Evolutionary conservation across 805 yeast species (phyloP).

Genomic region (Ogataea pilisensis): DNA sequence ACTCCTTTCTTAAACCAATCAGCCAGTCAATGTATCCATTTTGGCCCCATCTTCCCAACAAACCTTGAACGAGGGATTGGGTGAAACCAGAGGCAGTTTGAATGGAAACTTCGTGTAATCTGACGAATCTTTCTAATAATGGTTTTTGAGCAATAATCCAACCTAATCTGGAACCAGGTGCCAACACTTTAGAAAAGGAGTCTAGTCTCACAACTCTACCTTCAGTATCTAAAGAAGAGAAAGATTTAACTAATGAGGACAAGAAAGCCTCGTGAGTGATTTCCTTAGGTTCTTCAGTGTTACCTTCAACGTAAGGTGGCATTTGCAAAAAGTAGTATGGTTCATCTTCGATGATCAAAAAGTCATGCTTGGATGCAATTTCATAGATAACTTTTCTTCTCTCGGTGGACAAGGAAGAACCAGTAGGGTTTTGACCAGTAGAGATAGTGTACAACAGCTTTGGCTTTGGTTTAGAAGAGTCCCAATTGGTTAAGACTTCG

Average conservation of each 20-base stretch:
- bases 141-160: constrained; percentile 76
- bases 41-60: constrained; percentile 87
- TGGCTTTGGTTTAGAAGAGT: constrained; percentile 55
- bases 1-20: constrained; percentile 73
- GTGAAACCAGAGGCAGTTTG: constrained; percentile 83
- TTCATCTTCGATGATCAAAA: constrained; percentile 89
- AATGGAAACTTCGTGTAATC: constrained; percentile 75
- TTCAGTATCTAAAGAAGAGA: constrained; percentile 70
- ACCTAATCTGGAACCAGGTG: constrained; percentile 87
- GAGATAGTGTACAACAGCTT: constrained; percentile 85
- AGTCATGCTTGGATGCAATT: constrained; percentile 79
- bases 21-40: constrained; percentile 86
- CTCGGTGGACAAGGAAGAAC: constrained; percentile 71
- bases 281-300: constrained; percentile 21
- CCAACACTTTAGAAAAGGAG: constrained; percentile 85
- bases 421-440: constrained; percentile 98
- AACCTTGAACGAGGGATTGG: constrained; percentile 63
- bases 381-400: constrained; percentile 76
- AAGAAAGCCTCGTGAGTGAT: constrained; percentile 61
- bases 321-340: constrained; percentile 96
- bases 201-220: constrained; percentile 90
- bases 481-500: constrained; percentile 58
- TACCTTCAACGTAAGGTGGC: constrained; percentile 61
- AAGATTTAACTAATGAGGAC: constrained; percentile 67
- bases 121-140: constrained; percentile 59